phyloP scores from a whole-genome alignment of 495 filamentous ascomycete genomes.

The Xylaria venustula region DNA sequence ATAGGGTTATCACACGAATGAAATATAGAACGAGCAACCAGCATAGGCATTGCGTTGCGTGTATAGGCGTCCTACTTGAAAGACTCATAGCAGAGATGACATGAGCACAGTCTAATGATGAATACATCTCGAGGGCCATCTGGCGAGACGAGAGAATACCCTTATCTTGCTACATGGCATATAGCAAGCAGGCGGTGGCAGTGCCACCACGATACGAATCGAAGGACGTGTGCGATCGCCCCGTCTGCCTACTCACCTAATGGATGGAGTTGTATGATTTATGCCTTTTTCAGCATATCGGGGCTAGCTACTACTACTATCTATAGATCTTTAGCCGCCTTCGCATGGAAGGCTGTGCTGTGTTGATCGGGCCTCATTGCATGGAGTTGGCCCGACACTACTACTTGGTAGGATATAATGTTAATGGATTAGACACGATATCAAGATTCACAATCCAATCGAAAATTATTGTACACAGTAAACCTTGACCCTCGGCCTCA shows the following conservation, averaged over 20 bases:
- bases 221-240: not conserved
- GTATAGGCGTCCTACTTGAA: conserved; percentile 11
- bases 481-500: not conserved
- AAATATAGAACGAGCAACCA: conserved; percentile 12
- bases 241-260: not conserved
- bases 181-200: not conserved
- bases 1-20: conserved; percentile 8
- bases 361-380: not conserved
- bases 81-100: conserved; percentile 9
- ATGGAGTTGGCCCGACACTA: not conserved
- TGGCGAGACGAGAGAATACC: not conserved
- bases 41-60: conserved; percentile 12
- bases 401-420: conserved; percentile 16
- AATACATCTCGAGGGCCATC: not conserved
- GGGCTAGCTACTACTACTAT: conserved; percentile 10
- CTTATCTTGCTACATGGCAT: not conserved
- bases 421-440: conserved; percentile 16
- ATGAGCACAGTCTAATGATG: conserved; percentile 16
- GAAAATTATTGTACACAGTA: not conserved
- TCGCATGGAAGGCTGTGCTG: not conserved
- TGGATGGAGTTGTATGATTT: conserved; percentile 10
- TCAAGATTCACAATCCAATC: conserved; percentile 5
- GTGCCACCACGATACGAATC: not conserved
- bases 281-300: conserved; percentile 8
- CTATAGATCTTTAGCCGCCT: conserved; percentile 12